A percentile compares a stretch with the other conserved stretches of the same genome.
Conservation (phyloP, 768 basidiomycete genomes). For the Termitomyces bulborhizus region DNA sequence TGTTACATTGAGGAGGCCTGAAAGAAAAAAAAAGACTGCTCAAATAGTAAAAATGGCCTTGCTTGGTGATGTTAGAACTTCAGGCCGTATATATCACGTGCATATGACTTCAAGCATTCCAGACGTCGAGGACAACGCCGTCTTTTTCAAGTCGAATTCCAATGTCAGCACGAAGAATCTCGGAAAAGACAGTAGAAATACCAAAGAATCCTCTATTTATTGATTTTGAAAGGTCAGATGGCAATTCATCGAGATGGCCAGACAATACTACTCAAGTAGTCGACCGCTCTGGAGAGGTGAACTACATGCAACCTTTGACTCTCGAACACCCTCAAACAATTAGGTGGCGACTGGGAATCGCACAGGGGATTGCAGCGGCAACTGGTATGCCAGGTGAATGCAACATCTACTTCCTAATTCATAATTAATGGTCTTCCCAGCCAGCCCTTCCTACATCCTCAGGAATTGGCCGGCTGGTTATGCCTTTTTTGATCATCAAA, state of each 20-base stretch:
- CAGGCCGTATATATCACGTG: background rate
- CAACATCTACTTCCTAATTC: background rate
- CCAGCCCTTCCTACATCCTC: conserved; percentile 52
- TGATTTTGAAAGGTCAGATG: conserved; percentile 61
- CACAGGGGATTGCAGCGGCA: conserved; percentile 32
- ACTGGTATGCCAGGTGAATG: conserved; percentile 48
- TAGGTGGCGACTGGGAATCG: conserved; percentile 51
- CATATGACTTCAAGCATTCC: no score
- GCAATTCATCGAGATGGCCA: conserved; percentile 49
- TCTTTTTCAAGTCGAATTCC: background rate
- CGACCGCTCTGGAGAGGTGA: conserved; percentile 60
- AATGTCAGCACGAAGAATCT: conserved; percentile 23
- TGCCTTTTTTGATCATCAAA: conserved; percentile 68
- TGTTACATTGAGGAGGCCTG: background rate
- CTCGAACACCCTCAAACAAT: conserved; percentile 44
- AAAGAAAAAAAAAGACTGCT: background rate
- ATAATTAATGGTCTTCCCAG: conserved; percentile 23
- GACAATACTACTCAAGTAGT: conserved; percentile 44
- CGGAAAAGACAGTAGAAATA: conserved; percentile 23
- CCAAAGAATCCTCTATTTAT: conserved; percentile 51
- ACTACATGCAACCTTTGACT: conserved; percentile 56
- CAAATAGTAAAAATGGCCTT: background rate
- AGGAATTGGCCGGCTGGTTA: conserved; percentile 64
- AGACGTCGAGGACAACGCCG: background rate
- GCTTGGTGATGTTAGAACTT: conserved; percentile 6